Conservation (phyloP, 768 basidiomycete species). For the Russula sp. region DNA sequence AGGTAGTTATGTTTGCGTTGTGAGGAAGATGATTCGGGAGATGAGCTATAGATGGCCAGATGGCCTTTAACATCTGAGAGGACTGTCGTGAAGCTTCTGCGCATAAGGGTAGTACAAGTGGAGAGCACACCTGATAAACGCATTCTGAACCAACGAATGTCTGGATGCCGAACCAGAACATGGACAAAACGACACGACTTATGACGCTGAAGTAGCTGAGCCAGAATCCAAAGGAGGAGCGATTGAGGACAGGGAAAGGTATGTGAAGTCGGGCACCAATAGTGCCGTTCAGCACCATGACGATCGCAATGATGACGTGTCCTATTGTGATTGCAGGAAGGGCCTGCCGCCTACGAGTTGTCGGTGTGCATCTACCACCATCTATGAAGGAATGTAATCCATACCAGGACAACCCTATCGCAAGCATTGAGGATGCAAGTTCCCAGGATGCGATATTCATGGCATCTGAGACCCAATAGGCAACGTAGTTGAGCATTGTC, state of each 20-base stretch:
- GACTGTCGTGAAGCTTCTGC: not conserved
- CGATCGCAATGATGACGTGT: constrained; percentile 62
- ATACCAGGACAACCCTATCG: constrained; percentile 66
- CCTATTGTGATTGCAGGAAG: constrained; percentile 65
- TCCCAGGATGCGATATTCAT: constrained; percentile 39
- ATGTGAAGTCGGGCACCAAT: constrained; percentile 73
- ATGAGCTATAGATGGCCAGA: constrained; percentile 66
- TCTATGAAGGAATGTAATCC: constrained; percentile 11
- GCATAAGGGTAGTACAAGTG: not conserved
- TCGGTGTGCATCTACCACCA: not conserved
- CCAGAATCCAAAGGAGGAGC: constrained; percentile 88
- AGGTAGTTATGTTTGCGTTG: constrained; percentile 55
- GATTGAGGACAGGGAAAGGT: constrained; percentile 70
- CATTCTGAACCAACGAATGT: constrained; percentile 58
- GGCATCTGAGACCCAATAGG: constrained; percentile 46
- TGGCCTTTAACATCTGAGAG: constrained; percentile 65
- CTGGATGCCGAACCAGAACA: constrained; percentile 82
- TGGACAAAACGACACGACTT: constrained; percentile 64
- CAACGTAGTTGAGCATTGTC: constrained; percentile 59
- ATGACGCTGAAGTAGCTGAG: constrained; percentile 82
- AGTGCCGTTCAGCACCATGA: constrained; percentile 74
- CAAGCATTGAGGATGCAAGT: constrained; percentile 68
- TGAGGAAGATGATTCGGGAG: constrained; percentile 60
- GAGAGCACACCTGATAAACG: constrained; percentile 50
- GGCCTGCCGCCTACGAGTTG: constrained; percentile 50